Conservation (phyloP, 345 rosid genomes). For the Boechera stricta region DNA sequence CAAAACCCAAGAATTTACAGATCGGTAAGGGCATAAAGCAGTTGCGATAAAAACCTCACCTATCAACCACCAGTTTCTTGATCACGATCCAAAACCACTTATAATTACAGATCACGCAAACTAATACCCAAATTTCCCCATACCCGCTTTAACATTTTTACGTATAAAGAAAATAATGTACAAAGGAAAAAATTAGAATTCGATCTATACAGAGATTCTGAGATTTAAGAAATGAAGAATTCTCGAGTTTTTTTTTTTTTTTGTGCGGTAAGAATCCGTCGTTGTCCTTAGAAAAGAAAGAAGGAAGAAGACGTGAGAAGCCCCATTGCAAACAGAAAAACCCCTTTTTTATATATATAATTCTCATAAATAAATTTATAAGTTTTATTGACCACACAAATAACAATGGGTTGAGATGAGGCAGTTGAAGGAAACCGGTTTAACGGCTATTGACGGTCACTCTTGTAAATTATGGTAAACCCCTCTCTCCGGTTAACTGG, state of each 20-base stretch:
- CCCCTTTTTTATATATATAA: not conserved
- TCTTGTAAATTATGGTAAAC: not conserved
- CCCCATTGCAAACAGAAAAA: conserved; percentile 31
- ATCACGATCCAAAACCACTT: conserved; percentile 39
- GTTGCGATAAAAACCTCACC: conserved; percentile 14
- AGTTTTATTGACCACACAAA: conserved; percentile 42
- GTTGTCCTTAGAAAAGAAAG: conserved; percentile 32
- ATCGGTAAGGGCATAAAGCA: not conserved
- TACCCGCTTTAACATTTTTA: not conserved
- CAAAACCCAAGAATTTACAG: conserved; percentile 18
- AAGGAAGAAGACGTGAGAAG: conserved; percentile 42
- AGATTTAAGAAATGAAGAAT: conserved; percentile 25
- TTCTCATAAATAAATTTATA: conserved; percentile 4
- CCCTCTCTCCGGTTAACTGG: conserved; percentile 27
- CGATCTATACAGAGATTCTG: conserved; percentile 35
- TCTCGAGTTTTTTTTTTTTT: conserved; percentile 1
- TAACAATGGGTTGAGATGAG: conserved; percentile 34
- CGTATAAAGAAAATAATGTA: conserved; percentile 8
- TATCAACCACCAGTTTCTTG: conserved; percentile 35
- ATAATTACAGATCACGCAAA: conserved; percentile 40
- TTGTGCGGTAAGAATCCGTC: conserved; percentile 23
- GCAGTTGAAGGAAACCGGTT: conserved; percentile 30
- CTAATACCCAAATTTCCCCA: conserved; percentile 25
- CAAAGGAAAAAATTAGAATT: conserved; percentile 17
- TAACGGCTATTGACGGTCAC: conserved; percentile 20